phyloP scores from a whole-genome alignment of 2,329 filamentous ascomycete genomes.

The Chaetoscypha palmicola region DNA sequence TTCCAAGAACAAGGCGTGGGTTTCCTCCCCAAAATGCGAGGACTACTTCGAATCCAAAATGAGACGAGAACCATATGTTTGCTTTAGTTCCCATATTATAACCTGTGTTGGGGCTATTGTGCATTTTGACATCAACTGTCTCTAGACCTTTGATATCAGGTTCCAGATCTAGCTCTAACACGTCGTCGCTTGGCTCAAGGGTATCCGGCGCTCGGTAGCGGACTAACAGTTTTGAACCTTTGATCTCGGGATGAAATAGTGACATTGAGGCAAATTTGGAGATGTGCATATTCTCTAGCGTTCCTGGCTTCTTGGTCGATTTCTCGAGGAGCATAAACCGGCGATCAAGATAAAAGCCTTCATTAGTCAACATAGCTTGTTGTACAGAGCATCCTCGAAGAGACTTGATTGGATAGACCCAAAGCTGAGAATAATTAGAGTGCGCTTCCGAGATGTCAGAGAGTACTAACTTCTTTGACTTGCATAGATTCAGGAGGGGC shows the following conservation, averaged over 20 bases:
- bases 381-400: constrained; percentile 54
- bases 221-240: constrained; percentile 34
- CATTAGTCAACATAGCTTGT: constrained; percentile 47
- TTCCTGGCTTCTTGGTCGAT: constrained; percentile 31
- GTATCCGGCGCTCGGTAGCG: constrained; percentile 31
- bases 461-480: constrained; percentile 20
- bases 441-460: too few relatives aligned
- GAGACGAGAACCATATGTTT: constrained; percentile 60
- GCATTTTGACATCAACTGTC: constrained; percentile 48
- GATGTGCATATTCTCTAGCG: constrained; percentile 53
- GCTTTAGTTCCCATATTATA: constrained; percentile 56
- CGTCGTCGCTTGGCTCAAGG: constrained; percentile 10
- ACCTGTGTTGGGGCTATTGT: constrained; percentile 49
- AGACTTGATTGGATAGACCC: constrained; percentile 68
- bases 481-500: constrained; percentile 11
- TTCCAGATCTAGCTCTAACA: constrained; percentile 49
- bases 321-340: constrained; percentile 62
- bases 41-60: constrained; percentile 54
- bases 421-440: constrained; percentile 47
- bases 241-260: constrained; percentile 55
- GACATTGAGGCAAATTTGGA: constrained; percentile 50
- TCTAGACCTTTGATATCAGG: constrained; percentile 41
- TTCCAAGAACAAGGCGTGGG: constrained; percentile 53
- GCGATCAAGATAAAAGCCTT: constrained; percentile 60
- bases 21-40: constrained; percentile 60